These are phyloP conservation scores for Colletotrichum sp. DNA, from an alignment of 2,329 filamentous ascomycete genomes.

Conservation along the genomic window DNA sequence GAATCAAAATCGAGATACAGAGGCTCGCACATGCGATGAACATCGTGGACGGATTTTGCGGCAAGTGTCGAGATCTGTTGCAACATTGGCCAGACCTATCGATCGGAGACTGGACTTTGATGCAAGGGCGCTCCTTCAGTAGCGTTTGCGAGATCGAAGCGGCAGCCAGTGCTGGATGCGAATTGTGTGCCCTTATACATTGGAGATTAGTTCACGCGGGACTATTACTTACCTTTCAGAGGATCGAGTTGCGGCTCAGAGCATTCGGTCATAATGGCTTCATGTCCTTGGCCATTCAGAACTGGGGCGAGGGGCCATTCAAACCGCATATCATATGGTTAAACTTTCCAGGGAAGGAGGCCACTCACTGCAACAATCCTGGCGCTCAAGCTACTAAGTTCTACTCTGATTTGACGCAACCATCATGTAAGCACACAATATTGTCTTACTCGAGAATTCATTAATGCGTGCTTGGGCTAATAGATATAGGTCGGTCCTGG, in stretches of 20 bases:
- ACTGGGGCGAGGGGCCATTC: too few species aligned
- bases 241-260: neutral
- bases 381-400: too few species aligned
- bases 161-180: neutral
- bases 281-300: too few species aligned
- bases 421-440: too few species aligned
- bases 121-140: neutral
- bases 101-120: too few species aligned
- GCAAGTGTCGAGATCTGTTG: neutral
- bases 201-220: neutral
- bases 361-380: neutral
- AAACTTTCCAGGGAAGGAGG: too few species aligned
- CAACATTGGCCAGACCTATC: neutral
- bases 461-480: neutral
- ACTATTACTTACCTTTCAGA: too few species aligned
- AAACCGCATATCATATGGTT: too few species aligned
- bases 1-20: rapidly evolving
- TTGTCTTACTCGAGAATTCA: too few species aligned
- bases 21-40: rapidly evolving
- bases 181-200: neutral
- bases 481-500: neutral
- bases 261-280: rapidly evolving
- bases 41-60: neutral
- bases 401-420: too few species aligned
- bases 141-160: neutral